These are phyloP conservation scores for Penicillium brasilianum DNA, from an alignment of 2,329 filamentous ascomycete species.

Conservation along the genomic window DNA sequence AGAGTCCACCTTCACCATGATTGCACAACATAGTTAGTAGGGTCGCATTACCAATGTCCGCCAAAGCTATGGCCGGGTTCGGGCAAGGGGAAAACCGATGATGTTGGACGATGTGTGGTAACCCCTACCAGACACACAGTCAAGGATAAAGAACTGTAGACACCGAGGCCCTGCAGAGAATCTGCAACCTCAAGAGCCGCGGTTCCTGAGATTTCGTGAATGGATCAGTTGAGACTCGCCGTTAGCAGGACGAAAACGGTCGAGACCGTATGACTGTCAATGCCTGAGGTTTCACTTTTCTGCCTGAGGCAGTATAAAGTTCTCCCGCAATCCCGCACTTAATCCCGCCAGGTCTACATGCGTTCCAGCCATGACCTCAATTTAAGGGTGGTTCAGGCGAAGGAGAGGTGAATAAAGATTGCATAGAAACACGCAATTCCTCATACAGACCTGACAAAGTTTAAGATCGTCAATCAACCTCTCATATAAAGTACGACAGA, in stretches of 20 bases:
- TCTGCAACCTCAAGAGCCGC: conserved; percentile 1
- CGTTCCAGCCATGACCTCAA: neutral
- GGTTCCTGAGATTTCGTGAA: neutral
- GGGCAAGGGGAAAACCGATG: neutral
- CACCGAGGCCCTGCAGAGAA: neutral
- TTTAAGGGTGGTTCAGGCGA: neutral
- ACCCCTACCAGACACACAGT: neutral
- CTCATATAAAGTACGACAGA: neutral
- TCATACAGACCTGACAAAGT: neutral
- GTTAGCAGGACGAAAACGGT: conserved; percentile 18
- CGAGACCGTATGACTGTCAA: neutral
- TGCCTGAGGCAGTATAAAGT: conserved; percentile 18
- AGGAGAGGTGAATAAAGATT: neutral
- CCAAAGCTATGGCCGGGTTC: neutral
- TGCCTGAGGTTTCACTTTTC: neutral
- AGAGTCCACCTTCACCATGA: neutral
- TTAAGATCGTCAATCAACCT: neutral
- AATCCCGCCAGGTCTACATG: neutral
- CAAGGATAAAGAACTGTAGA: neutral
- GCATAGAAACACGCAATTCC: neutral
- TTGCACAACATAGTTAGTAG: neutral
- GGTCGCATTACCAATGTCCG: neutral
- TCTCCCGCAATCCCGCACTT: conserved; percentile 14
- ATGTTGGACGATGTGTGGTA: neutral
- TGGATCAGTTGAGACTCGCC: neutral